phyloP scores from a whole-genome alignment of 2,329 filamentous ascomycete genomes.

The Monascus ruber region DNA sequence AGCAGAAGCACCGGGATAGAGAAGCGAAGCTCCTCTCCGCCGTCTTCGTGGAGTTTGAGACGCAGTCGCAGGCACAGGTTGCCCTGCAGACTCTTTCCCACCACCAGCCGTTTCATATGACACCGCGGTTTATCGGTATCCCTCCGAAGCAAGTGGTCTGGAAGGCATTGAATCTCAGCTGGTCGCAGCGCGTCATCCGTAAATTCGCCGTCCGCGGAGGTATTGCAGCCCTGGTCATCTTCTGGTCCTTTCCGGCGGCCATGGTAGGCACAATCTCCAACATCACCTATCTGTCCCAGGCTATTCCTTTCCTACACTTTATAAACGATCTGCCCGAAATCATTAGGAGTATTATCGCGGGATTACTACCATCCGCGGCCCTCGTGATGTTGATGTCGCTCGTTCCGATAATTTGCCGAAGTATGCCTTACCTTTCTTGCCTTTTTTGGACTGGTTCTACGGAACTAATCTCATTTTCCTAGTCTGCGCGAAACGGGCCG shows the following conservation, averaged over 20 bases:
- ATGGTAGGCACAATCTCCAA: slow-evolving; percentile 83
- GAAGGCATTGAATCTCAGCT: slow-evolving; percentile 66
- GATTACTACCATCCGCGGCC: slow-evolving; percentile 68
- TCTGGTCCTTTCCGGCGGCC: slow-evolving; percentile 69
- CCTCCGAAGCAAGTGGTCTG: slow-evolving; percentile 80
- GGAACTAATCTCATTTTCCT: slow-evolving; percentile 3
- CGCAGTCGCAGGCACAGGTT: slow-evolving; percentile 70
- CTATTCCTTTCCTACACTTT: slow-evolving; percentile 56
- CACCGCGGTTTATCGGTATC: slow-evolving; percentile 74
- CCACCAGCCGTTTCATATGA: slow-evolving; percentile 76
- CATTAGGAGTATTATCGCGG: slow-evolving; percentile 70
- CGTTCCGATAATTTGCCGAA: slow-evolving; percentile 68
- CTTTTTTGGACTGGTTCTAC: not conserved
- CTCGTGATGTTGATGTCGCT: slow-evolving; percentile 77
- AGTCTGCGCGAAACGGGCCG: slow-evolving; percentile 67
- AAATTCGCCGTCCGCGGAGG: slow-evolving; percentile 57
- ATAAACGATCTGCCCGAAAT: slow-evolving; percentile 56
- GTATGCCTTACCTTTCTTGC: slow-evolving; percentile 34
- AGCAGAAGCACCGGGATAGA: slow-evolving; percentile 52
- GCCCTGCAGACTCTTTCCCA: slow-evolving; percentile 77
- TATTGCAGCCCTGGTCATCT: slow-evolving; percentile 67
- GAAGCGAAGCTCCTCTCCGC: slow-evolving; percentile 57
- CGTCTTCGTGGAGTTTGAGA: slow-evolving; percentile 81
- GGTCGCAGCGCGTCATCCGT: slow-evolving; percentile 72
- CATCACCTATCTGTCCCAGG: slow-evolving; percentile 51